Evolutionary conservation across 179 eudicot species (phyloP), one percentile per base, ranked within the genome.

Genomic region (Nepenthes alata): DNA sequence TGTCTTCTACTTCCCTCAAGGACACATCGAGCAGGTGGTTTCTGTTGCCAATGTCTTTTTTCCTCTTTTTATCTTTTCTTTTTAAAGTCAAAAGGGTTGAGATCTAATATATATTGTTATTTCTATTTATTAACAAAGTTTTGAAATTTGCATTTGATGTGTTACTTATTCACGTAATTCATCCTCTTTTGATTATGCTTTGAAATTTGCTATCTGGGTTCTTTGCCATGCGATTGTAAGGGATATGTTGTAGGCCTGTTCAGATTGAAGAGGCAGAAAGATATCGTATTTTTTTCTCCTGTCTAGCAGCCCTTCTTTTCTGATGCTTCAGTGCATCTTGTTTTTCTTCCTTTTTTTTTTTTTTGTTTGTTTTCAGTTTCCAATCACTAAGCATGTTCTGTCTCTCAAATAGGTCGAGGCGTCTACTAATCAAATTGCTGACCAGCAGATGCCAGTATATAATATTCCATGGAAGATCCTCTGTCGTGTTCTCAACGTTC

Each of bases 1-100:
- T 41, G 97, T 94, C n/a, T 90, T 65, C 75, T 94, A 94, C 70
- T 90, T 94, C 35, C 99, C 97, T 16, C 98, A 89, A 75, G 98
- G 98, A 6, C 98, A 93, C 78, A 87, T 93, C 51, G 97, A 93
- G 64, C 97, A 93, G 97, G 98, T 93, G 13, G 8, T 35, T 2
- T 56, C 34, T 53, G 25, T 47, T 51, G 14, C 1, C 25, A 35
- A 9, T 48, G 6, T 6, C 14, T 4, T 2, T 52, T 2, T 15
- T 4, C 15, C 55, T 52, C 34, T 52, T 13, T 4, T 4, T 52
- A 2, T 52, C 6, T 15, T 6, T 52, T 15, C 2, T 7, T 15
- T 11, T 48, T 9, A 4, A 48, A 6, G 5, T 50, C 12, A 50
- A 11, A 11, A n/a, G 3, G 52, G 2, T 48, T 48, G 52, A 9